Evolutionary conservation across 805 yeast genomes (phyloP).

Genomic region (Yamadazyma takamatsuzukensis): DNA sequence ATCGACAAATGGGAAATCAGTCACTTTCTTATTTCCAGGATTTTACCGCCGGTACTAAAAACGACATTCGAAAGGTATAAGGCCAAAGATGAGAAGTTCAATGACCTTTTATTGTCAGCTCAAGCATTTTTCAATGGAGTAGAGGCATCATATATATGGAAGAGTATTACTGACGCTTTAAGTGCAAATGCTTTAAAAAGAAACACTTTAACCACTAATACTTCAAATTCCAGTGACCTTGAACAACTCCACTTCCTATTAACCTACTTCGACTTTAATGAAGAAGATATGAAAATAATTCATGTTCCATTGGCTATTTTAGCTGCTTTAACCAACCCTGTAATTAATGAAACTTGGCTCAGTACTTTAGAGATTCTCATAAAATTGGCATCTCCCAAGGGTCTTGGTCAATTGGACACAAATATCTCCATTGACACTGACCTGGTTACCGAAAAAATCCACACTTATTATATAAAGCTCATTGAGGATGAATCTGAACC

Average conservation of each 20-base stretch:
- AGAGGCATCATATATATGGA: constrained; percentile 79
- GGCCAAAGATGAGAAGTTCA: constrained; percentile 39
- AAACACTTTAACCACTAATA: too few species aligned
- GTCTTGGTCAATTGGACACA: constrained; percentile 27
- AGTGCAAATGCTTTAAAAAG: constrained; percentile 12
- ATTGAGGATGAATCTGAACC: constrained; percentile 1
- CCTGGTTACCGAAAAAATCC: neutral
- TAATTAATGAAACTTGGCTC: constrained; percentile 27
- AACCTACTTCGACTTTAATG: constrained; percentile 66
- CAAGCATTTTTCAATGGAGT: constrained; percentile 79
- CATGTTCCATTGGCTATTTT: constrained; percentile 75
- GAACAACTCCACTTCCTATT: constrained; percentile 56
- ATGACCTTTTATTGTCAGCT: constrained; percentile 35
- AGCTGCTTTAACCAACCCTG: constrained; percentile 31
- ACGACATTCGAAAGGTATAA: constrained; percentile 32
- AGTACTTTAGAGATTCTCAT: constrained; percentile 41
- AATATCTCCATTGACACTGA: neutral
- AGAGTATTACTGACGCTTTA: too few species aligned
- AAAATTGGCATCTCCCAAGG: constrained; percentile 59
- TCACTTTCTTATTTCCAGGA: constrained; percentile 60
- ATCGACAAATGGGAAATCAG: constrained; percentile 97
- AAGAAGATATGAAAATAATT: constrained; percentile 76
- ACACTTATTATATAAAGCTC: constrained; percentile 2
- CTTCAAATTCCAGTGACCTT: constrained; percentile 40
- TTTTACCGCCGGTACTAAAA: constrained; percentile 63